Conservation (phyloP, 148 eudicot species). For the Amaranthus cruentus region DNA sequence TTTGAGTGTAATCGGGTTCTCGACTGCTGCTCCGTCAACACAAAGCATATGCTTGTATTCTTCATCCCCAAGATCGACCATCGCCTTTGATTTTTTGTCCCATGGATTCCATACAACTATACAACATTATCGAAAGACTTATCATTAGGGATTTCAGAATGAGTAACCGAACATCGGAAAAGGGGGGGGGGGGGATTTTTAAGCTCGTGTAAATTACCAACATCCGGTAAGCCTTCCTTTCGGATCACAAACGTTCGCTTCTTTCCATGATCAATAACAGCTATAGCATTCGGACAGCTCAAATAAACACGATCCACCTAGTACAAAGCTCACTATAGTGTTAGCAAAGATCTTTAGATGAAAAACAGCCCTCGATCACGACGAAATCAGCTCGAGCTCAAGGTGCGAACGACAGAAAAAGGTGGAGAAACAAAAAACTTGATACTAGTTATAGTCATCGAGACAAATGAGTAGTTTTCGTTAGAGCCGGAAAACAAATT, state of each 20-base stretch:
- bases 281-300: conserved; percentile 52
- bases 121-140: not conserved
- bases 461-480: not conserved
- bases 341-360: not conserved
- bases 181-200: not conserved
- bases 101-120: conserved; percentile 93
- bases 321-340: not conserved
- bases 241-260: conserved; percentile 67
- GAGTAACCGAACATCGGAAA: not conserved
- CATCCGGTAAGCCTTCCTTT: conserved; percentile 81
- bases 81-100: conserved; percentile 81
- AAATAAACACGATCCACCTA: conserved; percentile 81
- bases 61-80: conserved; percentile 70
- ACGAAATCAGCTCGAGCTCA: not conserved
- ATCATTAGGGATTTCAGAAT: not conserved
- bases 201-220: conserved; percentile 41
- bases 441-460: not conserved
- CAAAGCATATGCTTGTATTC: conserved; percentile 88
- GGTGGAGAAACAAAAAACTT: not conserved
- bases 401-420: not conserved
- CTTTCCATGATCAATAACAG: conserved; percentile 80
- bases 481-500: too few species aligned
- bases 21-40: conserved; percentile 75
- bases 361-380: not conserved
- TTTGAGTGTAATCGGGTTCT: conserved; percentile 60